phyloP scores from a whole-genome alignment of 75 land plant genomes.

The Selaginella tamariscina region DNA sequence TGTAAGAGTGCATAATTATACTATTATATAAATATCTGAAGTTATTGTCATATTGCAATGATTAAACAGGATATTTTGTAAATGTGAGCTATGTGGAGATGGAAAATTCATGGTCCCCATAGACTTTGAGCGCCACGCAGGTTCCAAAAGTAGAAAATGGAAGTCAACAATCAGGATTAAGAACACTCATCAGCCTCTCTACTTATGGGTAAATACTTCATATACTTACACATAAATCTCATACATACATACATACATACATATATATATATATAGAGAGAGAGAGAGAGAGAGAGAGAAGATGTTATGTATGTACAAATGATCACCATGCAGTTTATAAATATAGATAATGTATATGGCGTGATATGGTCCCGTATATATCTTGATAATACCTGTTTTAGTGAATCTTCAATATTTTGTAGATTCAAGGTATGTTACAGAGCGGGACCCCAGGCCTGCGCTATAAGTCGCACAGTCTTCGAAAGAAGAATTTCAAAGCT shows the following conservation, averaged over 20 bases:
- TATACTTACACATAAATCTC: too few species aligned
- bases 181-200: background rate
- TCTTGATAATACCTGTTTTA: background rate
- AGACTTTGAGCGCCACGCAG: background rate
- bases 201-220: background rate
- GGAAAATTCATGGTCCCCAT: background rate
- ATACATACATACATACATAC: too few species aligned
- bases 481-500: background rate
- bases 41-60: background rate
- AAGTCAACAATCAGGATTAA: background rate
- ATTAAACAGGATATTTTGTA: background rate
- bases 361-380: too few species aligned
- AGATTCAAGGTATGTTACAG: background rate
- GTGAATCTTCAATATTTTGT: background rate
- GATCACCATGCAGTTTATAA: too few species aligned
- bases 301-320: too few species aligned
- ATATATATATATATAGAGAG: too few species aligned
- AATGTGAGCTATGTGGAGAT: slow-evolving; percentile 1
- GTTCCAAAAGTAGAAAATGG: background rate
- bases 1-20: too few species aligned
- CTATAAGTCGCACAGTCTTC: background rate
- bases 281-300: too few species aligned
- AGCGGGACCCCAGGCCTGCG: background rate
- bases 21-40: too few species aligned
- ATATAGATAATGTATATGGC: too few species aligned